Conservation (phyloP, 495 filamentous ascomycete genomes). For the Daldinia loculata region DNA sequence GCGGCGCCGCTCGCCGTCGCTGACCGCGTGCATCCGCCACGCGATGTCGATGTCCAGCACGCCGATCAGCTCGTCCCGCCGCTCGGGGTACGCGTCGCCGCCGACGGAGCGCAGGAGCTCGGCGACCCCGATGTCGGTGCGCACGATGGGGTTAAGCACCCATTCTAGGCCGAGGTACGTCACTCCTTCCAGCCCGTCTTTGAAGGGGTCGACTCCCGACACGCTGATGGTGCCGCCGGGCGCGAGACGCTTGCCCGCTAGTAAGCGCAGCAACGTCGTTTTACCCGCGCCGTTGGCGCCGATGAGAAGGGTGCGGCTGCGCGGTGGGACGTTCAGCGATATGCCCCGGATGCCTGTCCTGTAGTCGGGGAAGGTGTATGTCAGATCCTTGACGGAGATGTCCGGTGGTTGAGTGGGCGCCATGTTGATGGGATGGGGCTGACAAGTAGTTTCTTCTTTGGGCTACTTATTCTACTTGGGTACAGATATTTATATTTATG, state of each 20-base stretch:
- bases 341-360: slow-evolving; percentile 75
- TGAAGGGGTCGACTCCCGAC: slow-evolving; percentile 88
- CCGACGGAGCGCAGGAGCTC: slow-evolving; percentile 87
- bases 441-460: not conserved
- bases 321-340: slow-evolving; percentile 76
- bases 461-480: not conserved
- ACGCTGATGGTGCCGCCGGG: slow-evolving; percentile 76
- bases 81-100: slow-evolving; percentile 79
- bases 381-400: slow-evolving; percentile 75
- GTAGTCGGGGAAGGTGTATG: slow-evolving; percentile 88
- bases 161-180: slow-evolving; percentile 98
- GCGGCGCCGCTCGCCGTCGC: slow-evolving; percentile 86
- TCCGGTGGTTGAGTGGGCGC: slow-evolving; percentile 42
- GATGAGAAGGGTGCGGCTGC: slow-evolving; percentile 89
- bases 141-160: slow-evolving; percentile 97
- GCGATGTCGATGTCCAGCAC: slow-evolving; percentile 91
- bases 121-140: slow-evolving; percentile 90
- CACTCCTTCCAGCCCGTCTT: slow-evolving; percentile 84
- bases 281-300: slow-evolving; percentile 98
- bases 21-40: slow-evolving; percentile 96
- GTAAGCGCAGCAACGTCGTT: slow-evolving; percentile 85
- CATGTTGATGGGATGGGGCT: not conserved
- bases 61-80: slow-evolving; percentile 82
- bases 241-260: slow-evolving; percentile 92
- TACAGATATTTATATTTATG: too few species aligned